phyloP scores from a whole-genome alignment of 345 rosid genomes.

The Hypericum androsaemum region DNA sequence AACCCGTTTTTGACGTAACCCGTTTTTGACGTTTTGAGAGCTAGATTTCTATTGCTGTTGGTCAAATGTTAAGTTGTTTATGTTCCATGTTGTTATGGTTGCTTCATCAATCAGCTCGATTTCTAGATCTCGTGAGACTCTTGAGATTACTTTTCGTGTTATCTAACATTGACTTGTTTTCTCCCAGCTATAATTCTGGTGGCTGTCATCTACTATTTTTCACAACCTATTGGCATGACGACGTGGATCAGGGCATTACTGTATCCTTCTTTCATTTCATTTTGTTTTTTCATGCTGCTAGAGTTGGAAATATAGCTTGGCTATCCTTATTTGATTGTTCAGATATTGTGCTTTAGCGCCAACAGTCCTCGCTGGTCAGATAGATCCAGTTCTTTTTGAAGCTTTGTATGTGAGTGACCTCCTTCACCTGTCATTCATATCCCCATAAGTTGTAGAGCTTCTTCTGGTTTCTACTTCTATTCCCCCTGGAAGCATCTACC shows the following conservation, averaged over 20 bases:
- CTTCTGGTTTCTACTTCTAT: background rate
- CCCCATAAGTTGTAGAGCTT: background rate
- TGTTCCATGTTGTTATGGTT: too few species aligned
- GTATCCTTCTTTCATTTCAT: constrained; percentile 4
- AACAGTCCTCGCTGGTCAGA: constrained; percentile 67
- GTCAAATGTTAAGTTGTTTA: too few species aligned
- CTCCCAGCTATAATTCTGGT: constrained; percentile 6
- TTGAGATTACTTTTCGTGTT: background rate
- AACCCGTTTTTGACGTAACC: too few species aligned
- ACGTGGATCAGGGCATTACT: constrained; percentile 10
- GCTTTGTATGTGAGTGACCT: constrained; percentile 68
- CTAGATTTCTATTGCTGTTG: too few species aligned
- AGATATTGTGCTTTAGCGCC: constrained; percentile 88
- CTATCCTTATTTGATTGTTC: constrained; percentile 27
- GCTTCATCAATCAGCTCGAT: too few species aligned
- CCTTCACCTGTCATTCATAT: background rate
- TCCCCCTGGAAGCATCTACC: background rate
- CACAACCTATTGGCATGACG: constrained; percentile 20
- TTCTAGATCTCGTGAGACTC: background rate
- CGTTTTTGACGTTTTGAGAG: too few species aligned
- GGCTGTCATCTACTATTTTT: constrained; percentile 41
- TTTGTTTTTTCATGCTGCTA: constrained; percentile 5
- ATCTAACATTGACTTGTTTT: background rate
- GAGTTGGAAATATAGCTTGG: background rate
- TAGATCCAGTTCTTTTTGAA: constrained; percentile 75